Conservation (phyloP, 164 flowering plant species). For the Houttuynia cordata region DNA sequence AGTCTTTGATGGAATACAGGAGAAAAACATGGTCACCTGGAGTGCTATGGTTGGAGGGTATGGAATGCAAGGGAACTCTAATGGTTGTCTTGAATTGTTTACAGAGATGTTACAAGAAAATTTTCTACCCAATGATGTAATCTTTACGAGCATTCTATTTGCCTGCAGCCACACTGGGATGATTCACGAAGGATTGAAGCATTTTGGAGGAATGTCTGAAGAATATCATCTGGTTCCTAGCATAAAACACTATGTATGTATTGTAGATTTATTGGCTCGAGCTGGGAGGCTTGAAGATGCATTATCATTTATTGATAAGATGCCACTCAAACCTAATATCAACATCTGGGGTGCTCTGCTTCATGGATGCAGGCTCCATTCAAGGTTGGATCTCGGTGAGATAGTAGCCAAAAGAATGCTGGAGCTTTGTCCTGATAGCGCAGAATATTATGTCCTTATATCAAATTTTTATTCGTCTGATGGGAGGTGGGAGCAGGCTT, state of each 20-base stretch:
- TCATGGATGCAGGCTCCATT: conserved; percentile 59
- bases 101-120: conserved; percentile 42
- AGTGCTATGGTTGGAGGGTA: conserved; percentile 63
- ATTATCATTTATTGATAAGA: conserved; percentile 36
- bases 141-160: conserved; percentile 46
- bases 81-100: conserved; percentile 34
- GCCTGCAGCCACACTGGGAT: conserved; percentile 71
- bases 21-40: conserved; percentile 50
- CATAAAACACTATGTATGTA: conserved; percentile 63
- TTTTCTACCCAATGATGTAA: conserved; percentile 45
- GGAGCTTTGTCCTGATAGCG: conserved; percentile 39
- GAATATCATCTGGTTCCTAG: conserved; percentile 39
- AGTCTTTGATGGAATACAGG: conserved; percentile 47
- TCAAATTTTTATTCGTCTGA: conserved; percentile 46
- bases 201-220: conserved; percentile 39
- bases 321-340: conserved; percentile 46
- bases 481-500: conserved; percentile 46
- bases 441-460: conserved; percentile 48
- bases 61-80: conserved; percentile 56
- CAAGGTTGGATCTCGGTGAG: conserved; percentile 57
- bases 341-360: conserved; percentile 53
- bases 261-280: conserved; percentile 64
- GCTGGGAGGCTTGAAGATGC: conserved; percentile 70
- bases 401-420: conserved; percentile 42
- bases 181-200: conserved; percentile 51